Conservation (phyloP, 352 stramenopile genomes). For the Globisporangium yorkense region DNA sequence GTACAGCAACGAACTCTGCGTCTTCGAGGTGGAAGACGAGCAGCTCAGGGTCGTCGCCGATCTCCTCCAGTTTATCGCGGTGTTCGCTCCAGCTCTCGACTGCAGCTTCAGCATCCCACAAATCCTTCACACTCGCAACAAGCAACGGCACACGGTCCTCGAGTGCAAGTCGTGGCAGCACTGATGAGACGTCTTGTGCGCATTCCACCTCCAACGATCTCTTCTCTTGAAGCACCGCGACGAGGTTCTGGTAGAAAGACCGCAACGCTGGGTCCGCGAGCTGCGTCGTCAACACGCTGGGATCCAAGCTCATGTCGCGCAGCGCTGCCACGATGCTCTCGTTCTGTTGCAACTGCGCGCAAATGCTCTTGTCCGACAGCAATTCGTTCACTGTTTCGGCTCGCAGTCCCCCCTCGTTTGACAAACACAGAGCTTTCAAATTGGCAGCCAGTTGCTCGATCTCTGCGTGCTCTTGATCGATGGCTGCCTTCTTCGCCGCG, state of each 20-base stretch:
- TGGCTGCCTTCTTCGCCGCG: slow-evolving; percentile 20
- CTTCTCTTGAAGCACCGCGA: slow-evolving; percentile 27
- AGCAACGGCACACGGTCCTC: slow-evolving; percentile 34
- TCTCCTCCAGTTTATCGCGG: slow-evolving; percentile 39
- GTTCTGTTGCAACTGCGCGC: slow-evolving; percentile 28
- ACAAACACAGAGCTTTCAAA: slow-evolving; percentile 36
- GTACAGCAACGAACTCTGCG: slow-evolving; percentile 21
- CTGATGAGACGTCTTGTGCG: background rate
- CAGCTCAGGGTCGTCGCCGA: slow-evolving; percentile 63
- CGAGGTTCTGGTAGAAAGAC: slow-evolving; percentile 49
- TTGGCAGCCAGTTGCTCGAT: slow-evolving; percentile 29
- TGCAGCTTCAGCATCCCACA: background rate
- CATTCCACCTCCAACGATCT: background rate
- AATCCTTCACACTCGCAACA: slow-evolving; percentile 5
- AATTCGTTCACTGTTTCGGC: slow-evolving; percentile 41
- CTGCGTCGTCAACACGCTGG: slow-evolving; percentile 37
- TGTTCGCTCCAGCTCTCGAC: slow-evolving; percentile 20
- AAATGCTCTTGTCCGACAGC: slow-evolving; percentile 38
- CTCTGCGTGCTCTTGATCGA: slow-evolving; percentile 16
- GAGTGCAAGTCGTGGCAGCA: slow-evolving; percentile 13
- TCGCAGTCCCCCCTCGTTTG: slow-evolving; percentile 23
- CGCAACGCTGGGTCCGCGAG: slow-evolving; percentile 35
- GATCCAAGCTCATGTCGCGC: slow-evolving; percentile 65
- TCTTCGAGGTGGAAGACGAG: slow-evolving; percentile 64
- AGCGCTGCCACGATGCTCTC: slow-evolving; percentile 44